Evolutionary conservation across 768 basidiomycete genomes (phyloP).

Genomic region (Amylocystis lapponica): DNA sequence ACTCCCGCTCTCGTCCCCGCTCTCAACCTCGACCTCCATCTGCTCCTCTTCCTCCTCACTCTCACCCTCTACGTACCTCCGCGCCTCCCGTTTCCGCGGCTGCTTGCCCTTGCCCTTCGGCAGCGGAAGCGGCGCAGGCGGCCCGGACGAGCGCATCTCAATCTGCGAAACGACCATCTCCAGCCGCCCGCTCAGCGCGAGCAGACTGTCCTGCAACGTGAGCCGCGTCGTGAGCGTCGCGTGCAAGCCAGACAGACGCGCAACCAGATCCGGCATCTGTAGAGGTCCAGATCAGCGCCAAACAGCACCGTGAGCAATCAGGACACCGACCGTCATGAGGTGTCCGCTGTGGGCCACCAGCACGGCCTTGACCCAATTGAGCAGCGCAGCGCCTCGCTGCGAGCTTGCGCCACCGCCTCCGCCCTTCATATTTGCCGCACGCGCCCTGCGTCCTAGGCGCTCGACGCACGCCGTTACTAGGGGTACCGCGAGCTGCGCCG

Average conservation of each 20-base stretch:
- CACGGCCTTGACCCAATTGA: conserved; percentile 77
- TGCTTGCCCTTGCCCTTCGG: conserved; percentile 30
- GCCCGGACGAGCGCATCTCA: conserved; percentile 75
- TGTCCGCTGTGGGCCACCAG: conserved; percentile 84
- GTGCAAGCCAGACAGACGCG: conserved; percentile 81
- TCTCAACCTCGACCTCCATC: conserved; percentile 56
- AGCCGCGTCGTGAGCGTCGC: conserved; percentile 74
- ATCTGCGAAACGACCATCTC: conserved; percentile 95
- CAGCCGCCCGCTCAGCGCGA: conserved; percentile 82
- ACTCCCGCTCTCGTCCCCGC: conserved; percentile 65
- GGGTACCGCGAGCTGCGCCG: conserved; percentile 80
- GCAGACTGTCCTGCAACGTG: conserved; percentile 75
- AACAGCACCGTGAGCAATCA: neutral
- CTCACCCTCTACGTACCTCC: conserved; percentile 74
- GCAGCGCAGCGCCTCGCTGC: conserved; percentile 64
- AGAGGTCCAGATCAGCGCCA: conserved; percentile 5
- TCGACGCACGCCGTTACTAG: conserved; percentile 87
- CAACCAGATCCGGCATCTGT: conserved; percentile 90
- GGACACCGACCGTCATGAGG: conserved; percentile 79
- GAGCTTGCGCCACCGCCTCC: conserved; percentile 76
- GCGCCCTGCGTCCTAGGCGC: conserved; percentile 70
- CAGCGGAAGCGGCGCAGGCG: conserved; percentile 49
- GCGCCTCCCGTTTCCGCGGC: conserved; percentile 30
- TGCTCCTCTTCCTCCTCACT: conserved; percentile 52
- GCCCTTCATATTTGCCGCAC: conserved; percentile 69